Base-by-base conservation (phyloP, 139 green algal genomes). In the Ulvella scutata region DNA sequence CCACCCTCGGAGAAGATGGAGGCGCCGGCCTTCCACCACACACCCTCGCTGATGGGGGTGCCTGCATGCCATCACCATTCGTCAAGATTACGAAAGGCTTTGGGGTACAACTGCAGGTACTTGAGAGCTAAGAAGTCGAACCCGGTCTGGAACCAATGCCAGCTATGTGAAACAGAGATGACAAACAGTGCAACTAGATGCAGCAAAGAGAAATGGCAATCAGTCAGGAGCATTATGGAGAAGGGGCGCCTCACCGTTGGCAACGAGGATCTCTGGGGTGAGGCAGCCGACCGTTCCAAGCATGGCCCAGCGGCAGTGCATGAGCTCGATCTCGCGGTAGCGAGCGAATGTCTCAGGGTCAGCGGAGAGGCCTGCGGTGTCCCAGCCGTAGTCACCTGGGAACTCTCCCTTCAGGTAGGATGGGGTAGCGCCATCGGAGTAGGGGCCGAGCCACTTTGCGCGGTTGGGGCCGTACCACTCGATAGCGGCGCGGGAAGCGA, bases 291-390 rank as follows among this genome's bases (percentile, higher is more conserved):
- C 82, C 43, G 91, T 87, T 77, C 92, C 90, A 38, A 95, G 83
- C 87, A 94, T 90, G 75, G 88, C 90, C 90, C 90, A 96, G 72
- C 90, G 83, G 43, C 90, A 87, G 84, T 96, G 90, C 85, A 96
- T 94, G 73, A 94, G 78, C 85, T 95, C 87, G 26, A 82, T 73
- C 81, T 90, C 83, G n/a, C 85, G 79, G 83, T 61, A 43, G 75
- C 39, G 38, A 67, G 74, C 75, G 78, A 88, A 88, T 39, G 82
- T 87, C 77, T 88, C 74, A 43, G 77, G 77, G 67, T 81, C 77
- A 43, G 62, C 62, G 10, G 33, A 74, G 72, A 78, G 72, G 9
- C 73, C 33, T 43, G 62, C 51, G 9, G 51, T 67, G 51, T 67
- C 51, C 51, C 92, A 97, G 80, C 92, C 92, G 81, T 97, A 97